Percentiles rank a stretch among this genome's conserved stretches.
phyloP scores from a whole-genome alignment of 2,329 filamentous ascomycete genomes.

The Fusarium poae region DNA sequence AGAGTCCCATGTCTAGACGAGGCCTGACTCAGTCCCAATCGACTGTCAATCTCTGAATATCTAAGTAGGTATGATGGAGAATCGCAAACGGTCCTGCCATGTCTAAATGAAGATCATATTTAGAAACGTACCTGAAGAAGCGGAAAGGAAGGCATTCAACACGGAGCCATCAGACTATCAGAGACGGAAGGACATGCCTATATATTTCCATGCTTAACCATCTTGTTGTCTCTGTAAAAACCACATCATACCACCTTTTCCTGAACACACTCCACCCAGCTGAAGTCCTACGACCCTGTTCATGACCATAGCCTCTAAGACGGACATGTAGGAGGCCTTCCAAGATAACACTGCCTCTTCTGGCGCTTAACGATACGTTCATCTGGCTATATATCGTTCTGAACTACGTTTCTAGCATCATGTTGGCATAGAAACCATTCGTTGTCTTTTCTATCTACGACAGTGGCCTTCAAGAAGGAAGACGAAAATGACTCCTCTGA shows the following conservation, averaged over 20 bases:
- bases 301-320: conserved; percentile 18
- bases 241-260: not conserved
- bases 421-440: conserved; percentile 40
- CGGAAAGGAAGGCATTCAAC: not conserved
- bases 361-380: conserved; percentile 23
- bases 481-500: conserved; percentile 5
- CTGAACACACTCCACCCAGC: conserved; percentile 27
- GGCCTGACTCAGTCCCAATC: not conserved
- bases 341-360: conserved; percentile 12
- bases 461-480: conserved; percentile 20
- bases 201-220: not conserved
- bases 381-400: conserved; percentile 37
- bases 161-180: conserved; percentile 11
- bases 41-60: not conserved
- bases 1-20: not conserved
- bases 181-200: conserved; percentile 3
- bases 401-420: not conserved
- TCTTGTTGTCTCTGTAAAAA: not conserved
- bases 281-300: conserved; percentile 29
- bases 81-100: not conserved
- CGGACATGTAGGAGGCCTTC: conserved; percentile 19
- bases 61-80: not conserved
- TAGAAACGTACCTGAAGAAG: not conserved
- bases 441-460: not conserved
- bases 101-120: not conserved